Base-by-base conservation (phyloP, 2,329 filamentous ascomycete species). In the Penicillium sp. region DNA sequence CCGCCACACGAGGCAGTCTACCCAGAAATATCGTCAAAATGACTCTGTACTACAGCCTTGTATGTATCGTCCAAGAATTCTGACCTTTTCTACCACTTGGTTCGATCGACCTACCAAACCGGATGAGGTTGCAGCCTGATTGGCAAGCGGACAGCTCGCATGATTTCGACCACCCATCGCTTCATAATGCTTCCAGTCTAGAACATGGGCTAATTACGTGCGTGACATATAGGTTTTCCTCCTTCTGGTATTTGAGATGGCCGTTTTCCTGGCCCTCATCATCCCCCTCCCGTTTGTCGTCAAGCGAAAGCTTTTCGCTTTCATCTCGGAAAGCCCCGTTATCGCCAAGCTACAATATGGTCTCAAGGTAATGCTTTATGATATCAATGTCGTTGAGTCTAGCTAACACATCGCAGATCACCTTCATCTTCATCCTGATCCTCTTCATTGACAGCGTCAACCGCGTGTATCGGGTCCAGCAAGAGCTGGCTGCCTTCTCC, bases 351-450 rank as follows among this genome's bases (percentile, higher is more conserved):
- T 97, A 60, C 93, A 97, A 80, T 97, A 99, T 80, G 93, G 91
- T 67, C 83, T 99, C 78, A 97, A 97, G 84, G 85, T 86, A 73
- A 23, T 69, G 4, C 10, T 10, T 7, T 7, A 30, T 18, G 8
- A 18, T 2, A 4, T 26, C 13, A 17, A 8, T 10, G 5, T 3
- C 3, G 4, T 1, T 6, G 0, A 24, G 5, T 29, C 33, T 34
- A 41, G 26, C 15, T 52, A 23, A 50, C 18, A 15, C 7, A 21
- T n/a, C 20, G 6, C 43, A 87, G 84, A 99, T 99, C 51, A 96
- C 91, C 2, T 99, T 99, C 72, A 93, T 99, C 71, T 99, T 99
- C 79, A 97, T 99, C 68, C 81, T 97, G 52, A 96, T 99, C 60
- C 87, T 99, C 60, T 99, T 99, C 78, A 84, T 97, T 67, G 94